Conservation (phyloP, 768 basidiomycete genomes). For the Pulveroboletus sp. region DNA sequence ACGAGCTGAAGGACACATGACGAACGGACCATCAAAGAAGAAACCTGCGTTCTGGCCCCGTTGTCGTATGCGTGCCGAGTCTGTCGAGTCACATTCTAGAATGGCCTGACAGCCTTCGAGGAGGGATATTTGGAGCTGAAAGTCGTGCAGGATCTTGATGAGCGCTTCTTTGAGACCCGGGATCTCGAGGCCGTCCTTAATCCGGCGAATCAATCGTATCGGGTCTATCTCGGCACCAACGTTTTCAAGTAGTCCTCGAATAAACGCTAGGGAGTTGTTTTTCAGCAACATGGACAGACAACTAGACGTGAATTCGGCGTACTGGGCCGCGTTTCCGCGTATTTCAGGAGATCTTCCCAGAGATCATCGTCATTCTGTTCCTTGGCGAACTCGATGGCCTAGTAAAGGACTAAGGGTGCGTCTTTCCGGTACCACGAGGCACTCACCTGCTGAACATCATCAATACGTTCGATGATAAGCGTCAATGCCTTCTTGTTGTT, state of each 20-base stretch:
- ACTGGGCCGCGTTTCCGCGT: constrained; percentile 94
- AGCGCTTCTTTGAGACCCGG: constrained; percentile 91
- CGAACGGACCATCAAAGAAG: constrained; percentile 70
- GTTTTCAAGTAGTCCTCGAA: constrained; percentile 91
- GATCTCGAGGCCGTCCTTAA: constrained; percentile 95
- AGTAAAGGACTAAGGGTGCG: background rate
- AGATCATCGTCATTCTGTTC: constrained; percentile 96
- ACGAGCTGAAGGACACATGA: constrained; percentile 9
- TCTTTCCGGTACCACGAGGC: background rate
- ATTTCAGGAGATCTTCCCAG: constrained; percentile 94
- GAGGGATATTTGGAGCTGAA: constrained; percentile 90
- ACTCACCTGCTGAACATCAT: constrained; percentile 83
- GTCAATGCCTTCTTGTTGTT: constrained; percentile 94
- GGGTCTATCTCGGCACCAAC: constrained; percentile 96
- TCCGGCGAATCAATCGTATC: constrained; percentile 88
- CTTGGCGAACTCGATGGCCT: constrained; percentile 98
- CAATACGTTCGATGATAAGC: constrained; percentile 92
- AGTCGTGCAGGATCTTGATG: constrained; percentile 96
- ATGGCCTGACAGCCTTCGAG: constrained; percentile 91
- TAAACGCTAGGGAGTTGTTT: constrained; percentile 61
- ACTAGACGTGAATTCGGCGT: constrained; percentile 20
- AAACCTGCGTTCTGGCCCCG: constrained; percentile 79
- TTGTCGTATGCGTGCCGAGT: constrained; percentile 67
- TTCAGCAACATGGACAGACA: background rate
- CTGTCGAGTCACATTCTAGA: constrained; percentile 76